phyloP scores from a whole-genome alignment of 2,329 filamentous ascomycete genomes.

The Diplodia mutila region DNA sequence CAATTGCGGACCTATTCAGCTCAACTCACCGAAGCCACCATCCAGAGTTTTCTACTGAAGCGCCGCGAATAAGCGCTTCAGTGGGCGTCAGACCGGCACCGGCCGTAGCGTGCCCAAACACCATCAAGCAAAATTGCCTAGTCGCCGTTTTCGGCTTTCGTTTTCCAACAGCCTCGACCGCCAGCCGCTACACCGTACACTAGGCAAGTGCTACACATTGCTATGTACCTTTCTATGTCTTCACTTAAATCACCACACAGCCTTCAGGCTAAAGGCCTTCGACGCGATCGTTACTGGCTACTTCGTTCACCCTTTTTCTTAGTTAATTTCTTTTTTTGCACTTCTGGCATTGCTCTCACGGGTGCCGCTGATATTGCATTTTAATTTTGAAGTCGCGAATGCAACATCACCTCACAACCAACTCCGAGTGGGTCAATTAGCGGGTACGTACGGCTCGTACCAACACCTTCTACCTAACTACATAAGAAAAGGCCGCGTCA shows the following conservation, averaged over 20 bases:
- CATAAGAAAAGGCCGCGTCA: too few species aligned
- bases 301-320: too few species aligned
- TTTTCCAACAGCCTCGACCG: neutral
- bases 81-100: neutral
- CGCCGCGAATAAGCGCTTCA: neutral
- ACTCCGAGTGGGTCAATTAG: too few species aligned
- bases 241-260: neutral
- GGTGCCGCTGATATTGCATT: too few species aligned
- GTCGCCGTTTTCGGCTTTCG: neutral
- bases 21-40: neutral
- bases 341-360: too few species aligned
- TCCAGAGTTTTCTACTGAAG: neutral
- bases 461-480: too few species aligned
- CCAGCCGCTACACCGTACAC: neutral
- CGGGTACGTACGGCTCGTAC: too few species aligned
- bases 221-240: neutral
- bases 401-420: too few species aligned
- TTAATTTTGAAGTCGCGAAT: too few species aligned
- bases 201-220: neutral
- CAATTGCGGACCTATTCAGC: neutral
- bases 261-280: neutral
- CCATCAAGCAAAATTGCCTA: neutral
- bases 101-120: neutral
- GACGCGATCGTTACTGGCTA: too few species aligned
- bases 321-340: neutral